Evolutionary conservation across 2,329 filamentous ascomycete genomes (phyloP), one percentile per base, ranked within the genome.

Genomic region (Metarhizium robertsii): DNA sequence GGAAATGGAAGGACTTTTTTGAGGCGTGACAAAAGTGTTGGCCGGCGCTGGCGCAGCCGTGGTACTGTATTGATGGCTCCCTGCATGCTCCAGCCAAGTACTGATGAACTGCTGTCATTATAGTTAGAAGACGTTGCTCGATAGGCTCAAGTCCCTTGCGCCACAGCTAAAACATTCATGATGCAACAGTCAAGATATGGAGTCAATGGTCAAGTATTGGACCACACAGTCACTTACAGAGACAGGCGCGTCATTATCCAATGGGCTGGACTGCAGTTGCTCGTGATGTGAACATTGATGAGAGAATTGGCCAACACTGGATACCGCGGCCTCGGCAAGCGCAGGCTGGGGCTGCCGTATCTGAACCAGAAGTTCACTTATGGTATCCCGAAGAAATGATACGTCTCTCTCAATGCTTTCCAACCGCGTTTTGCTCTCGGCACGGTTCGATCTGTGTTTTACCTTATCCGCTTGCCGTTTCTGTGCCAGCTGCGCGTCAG

Each of bases 371-470:
- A 65, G 53, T 30, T 58, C 58, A 34, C 59, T 61, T 16, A 65
- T 60, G 42, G 57, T 61, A 48, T 57, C 58, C 20, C 61, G 55
- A 32, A 65, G 62, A 48, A 60, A 55, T 0, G 60, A 54, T 30
- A 66, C 59, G 51, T 66, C 64, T 1, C 60, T 57, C 38, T 66
- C 64, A 54, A 66, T 65, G 6, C 61, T 58, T 43, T 66, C 62
- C 55, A 66, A 60, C 0, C 64, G 59, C 1, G 52, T 40, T 52
- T 66, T 66, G 54, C 60, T 63, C 53, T 66, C 61, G 30, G 61
- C 61, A 0, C 64, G 58, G 50, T 65, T 66, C 48, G 60, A 57
- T 16, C 58, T 61, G 52, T 66, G 64, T 45, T 65, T 66, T 51
- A 64, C 47, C 49, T 59, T 60, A 40, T 66, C 64, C 10, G 59